Evolutionary conservation across 768 basidiomycete genomes (phyloP), one percentile per base, ranked within the genome.

Genomic region (Kwoniella europaea): DNA sequence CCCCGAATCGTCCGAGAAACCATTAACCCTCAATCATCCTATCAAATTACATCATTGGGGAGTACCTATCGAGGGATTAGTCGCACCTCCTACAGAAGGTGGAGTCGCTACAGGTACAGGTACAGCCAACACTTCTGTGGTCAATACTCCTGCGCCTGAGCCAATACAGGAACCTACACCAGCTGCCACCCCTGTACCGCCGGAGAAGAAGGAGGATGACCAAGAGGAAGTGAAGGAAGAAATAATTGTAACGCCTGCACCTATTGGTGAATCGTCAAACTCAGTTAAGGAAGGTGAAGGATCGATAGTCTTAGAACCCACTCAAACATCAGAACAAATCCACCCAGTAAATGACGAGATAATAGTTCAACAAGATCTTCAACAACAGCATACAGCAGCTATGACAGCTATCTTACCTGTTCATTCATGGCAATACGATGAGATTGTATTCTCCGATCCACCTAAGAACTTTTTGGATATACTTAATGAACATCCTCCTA

Each of bases 391-490:
- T 50, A 55, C 70, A 4, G 35, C 74, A 3, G 76, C 77, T 0
- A 74, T 77, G 18, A 75, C 77, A 5, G 24, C 72, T 15, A 69
- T 53, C 27, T 75, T 80, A 7, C 81, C 82, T 0, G 93, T 99
- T 35, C 92, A 97, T 82, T 92, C 93, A 0, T 99, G 96, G 95
- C 96, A 98, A 79, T 98, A 98, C 85, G 96, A 98, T 84, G 97
- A 99, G 84, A 88, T 98, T 73, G 93, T 98, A 63, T 98, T 99
- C 85, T 88, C 90, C 79, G 96, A 98, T 76, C 97, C 97, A 1
- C 93, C 91, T 73, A 90, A 92, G 69, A 87, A 89, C 46, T 94
- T 98, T 85, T 88, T 97, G 71, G 89, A 89, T 75, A 86, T 91
- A 61, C 88, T 98, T 63, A 91, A 90, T 0, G 85, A 87, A n/a